Base-by-base conservation (phyloP, 495 filamentous ascomycete species). In the Lasiosphaeriaceae sp. region DNA sequence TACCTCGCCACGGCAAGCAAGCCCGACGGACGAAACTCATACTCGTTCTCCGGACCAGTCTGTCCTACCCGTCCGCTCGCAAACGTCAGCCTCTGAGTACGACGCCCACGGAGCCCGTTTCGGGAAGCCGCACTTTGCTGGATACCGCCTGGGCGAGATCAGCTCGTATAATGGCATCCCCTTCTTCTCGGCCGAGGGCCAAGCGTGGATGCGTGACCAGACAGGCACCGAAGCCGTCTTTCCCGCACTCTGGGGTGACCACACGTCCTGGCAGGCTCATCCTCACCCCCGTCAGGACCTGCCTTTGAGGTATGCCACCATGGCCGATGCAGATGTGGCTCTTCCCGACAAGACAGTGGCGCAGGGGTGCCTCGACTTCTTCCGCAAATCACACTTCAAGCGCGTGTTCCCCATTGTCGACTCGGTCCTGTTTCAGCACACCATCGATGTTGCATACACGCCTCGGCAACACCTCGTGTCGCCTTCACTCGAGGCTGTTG, bases 111-210 rank as follows among this genome's bases (percentile, higher is more conserved):
- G 43, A 26, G 21, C 52, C 26, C 37, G 55, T 45, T 66, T 67
- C 17, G 64, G 64, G 16, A 73, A 74, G 6, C 70, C 80, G 8
- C 77, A 80, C 53, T 80, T 80, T 51, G 77, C 79, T 9, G 77
- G 79, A 3, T 66, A 71, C 43, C 70, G 78, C 56, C 52, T 81
- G 6, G 76, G 79, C 11, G 68, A 68, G 3, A 74, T 79, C 37
- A 79, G 74, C 57, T 50, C 73, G 39, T 70, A 77, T 49, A 76
- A 74, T 1, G 77, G 77, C 7, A 71, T 80, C 9, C 79, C 77
- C 11, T 70, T 77, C 26, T 63, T 81, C 31, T 68, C 78, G 0
- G 66, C 69, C 1, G 74, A 77, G 34, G 77, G 77, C 1, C 74
- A 71, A 48, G 61, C 69, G 56, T 80, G 76, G 76, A 74, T 81